Evolutionary conservation across 768 basidiomycete species (phyloP).

Genomic region (Lyophyllum semitale): DNA sequence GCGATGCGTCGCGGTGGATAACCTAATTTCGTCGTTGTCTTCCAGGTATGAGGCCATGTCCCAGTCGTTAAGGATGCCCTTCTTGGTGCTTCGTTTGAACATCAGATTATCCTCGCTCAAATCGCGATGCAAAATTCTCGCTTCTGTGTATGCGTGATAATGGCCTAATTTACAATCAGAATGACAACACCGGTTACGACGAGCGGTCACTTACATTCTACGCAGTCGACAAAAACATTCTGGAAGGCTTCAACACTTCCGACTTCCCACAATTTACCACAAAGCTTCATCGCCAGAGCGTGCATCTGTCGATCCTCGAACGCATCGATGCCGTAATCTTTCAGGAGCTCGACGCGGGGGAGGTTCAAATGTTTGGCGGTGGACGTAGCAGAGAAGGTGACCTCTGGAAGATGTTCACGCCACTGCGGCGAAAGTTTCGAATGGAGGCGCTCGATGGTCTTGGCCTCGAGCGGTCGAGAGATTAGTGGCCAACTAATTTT

Average conservation of each 20-base stretch:
- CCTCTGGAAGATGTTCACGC: constrained; percentile 17
- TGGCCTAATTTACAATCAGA: constrained; percentile 19
- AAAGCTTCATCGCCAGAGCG: constrained; percentile 14
- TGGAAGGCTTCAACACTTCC: constrained; percentile 25
- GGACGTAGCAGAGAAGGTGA: not conserved
- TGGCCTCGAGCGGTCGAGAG: constrained; percentile 12
- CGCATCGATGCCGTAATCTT: not conserved
- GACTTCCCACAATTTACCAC: constrained; percentile 23
- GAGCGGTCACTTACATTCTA: constrained; percentile 26
- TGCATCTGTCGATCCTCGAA: constrained; percentile 1
- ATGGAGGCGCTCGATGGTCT: constrained; percentile 7
- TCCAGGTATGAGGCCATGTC: constrained; percentile 22
- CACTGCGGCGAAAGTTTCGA: constrained; percentile 12
- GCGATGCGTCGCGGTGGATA: constrained; percentile 18
- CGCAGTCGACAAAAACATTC: constrained; percentile 26
- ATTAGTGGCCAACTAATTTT: constrained; percentile 17
- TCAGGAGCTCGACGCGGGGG: constrained; percentile 10
- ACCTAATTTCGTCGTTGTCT: not conserved
- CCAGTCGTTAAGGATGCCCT: constrained; percentile 30
- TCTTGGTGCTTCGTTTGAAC: constrained; percentile 12
- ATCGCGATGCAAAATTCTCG: constrained; percentile 30
- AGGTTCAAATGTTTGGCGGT: constrained; percentile 1
- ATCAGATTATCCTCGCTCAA: constrained; percentile 33
- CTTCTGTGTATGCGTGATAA: constrained; percentile 19
- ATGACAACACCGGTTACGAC: not conserved